Base-by-base conservation (phyloP, 208 protist genomes). In the Trichomonas tenax region DNA sequence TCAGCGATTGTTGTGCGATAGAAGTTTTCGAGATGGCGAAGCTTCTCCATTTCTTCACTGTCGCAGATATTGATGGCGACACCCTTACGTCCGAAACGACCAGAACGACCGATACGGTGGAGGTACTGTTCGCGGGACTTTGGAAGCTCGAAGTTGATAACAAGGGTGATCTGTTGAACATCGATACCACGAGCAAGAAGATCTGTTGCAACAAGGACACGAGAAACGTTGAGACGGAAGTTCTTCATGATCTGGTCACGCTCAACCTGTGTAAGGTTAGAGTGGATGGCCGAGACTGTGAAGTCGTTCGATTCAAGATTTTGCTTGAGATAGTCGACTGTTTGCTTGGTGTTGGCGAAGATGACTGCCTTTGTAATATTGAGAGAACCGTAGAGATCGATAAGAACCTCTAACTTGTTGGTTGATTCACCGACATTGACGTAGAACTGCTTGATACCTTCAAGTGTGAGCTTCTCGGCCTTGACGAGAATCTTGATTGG, bases 401-500 rank as follows among this genome's bases (percentile, higher is more conserved):
- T 98, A 11, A 99, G 98, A 4, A 98, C 99, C 95, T 99, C 98
- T 34, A 99, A 98, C 98, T 99, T 99, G 98, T 99, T 99, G 96
- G 99, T 98, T 97, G 99, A 98, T 63, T 98, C 97, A 96, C 98
- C 98, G 14, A 98, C 97, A 95, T 98, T 97, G 86, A 99, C 98
- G 97, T 99, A 99, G 98, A 99, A 99, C 97, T 99, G 99, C 97
- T 99, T 99, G 97, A 99, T 99, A 97, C 99, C 96, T 84, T 99
- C 99, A 17, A 99, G 98, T 0, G 99, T 99, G n/a, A 99, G 98
- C 96, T 99, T 98, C 96, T 99, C 99, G 26, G 98, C 97, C 97
- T 99, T 99, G n/a, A 99, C 99, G 10, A 99, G 97, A 97, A 99
- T 99, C 45, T 98, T 97, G 82, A 99, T 99, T 51, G 88, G 97